Evolutionary conservation across 257 asterid species (phyloP).

Genomic region (Coffea eugenioides): DNA sequence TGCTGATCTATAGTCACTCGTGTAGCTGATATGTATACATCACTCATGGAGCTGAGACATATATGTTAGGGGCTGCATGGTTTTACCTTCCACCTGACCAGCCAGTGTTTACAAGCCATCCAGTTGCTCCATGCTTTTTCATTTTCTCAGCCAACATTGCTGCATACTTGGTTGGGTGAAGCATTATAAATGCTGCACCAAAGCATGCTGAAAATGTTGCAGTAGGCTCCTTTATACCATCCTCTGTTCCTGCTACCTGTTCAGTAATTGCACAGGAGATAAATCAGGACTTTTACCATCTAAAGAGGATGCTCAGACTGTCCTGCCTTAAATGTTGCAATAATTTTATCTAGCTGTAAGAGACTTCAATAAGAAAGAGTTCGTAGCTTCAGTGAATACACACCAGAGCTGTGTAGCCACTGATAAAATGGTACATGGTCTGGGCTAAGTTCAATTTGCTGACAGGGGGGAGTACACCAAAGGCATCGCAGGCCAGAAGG

Average conservation of each 20-base stretch:
- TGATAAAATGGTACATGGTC: conserved; percentile 93
- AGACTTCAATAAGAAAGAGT: neutral
- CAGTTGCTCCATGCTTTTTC: conserved; percentile 83
- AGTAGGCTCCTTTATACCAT: conserved; percentile 90
- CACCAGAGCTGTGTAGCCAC: conserved; percentile 96
- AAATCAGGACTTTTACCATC: neutral
- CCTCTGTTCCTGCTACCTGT: conserved; percentile 98
- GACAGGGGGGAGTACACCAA: conserved; percentile 95
- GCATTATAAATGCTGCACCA: conserved; percentile 96
- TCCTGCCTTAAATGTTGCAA: neutral
- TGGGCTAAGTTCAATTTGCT: conserved; percentile 85
- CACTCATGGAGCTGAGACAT: neutral
- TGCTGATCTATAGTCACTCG: neutral
- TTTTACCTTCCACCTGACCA: conserved; percentile 95
- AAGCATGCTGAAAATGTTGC: conserved; percentile 95
- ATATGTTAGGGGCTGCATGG: neutral
- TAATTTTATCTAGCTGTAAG: neutral
- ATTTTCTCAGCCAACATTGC: conserved; percentile 90
- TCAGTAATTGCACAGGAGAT: neutral
- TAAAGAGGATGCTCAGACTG: too few species aligned
- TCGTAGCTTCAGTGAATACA: neutral
- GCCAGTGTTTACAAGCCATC: conserved; percentile 95
- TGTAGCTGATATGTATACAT: neutral
- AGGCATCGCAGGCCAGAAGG: conserved; percentile 90
- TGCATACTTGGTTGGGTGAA: conserved; percentile 86